Base-by-base conservation (phyloP, 1,139 yeast species). In the Lodderomyces metapsilosis region DNA sequence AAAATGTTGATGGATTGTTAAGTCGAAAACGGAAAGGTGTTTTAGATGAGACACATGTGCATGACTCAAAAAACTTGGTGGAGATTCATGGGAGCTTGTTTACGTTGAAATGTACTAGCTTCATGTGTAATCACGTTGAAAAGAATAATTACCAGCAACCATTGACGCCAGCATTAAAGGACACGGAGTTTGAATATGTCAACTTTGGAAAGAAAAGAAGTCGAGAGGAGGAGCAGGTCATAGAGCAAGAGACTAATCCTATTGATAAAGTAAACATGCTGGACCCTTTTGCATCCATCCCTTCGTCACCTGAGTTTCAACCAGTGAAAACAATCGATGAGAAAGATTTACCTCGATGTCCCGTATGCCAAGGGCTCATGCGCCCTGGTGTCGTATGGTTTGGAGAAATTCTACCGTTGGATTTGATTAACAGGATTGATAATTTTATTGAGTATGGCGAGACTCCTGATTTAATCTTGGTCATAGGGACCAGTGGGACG, bases 381-480 rank as follows among this genome's bases (percentile, higher is more conserved):
- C 69, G 96, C 21, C 96, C 97, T 0, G 96, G 94, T 0, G 94
- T 89, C 5, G 92, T 88, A 3, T 88, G 96, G 96, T 88, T 84
- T 62, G 96, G 96, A 4, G 97, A 88, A 59, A 74, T 88, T 9
- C 64, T 88, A 37, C 88, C 95, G 1, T 61, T 86, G 43, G 65
- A 65, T 37, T 74, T 74, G 9, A 74, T 88, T 43, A 82, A 81
- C 46, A 64, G 65, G 31, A 87, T 88, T 4, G 96, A 88, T 62
- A 78, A 75, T 37, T 88, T 85, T 51, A 72, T 88, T n/a, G 76
- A 80, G 45, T 61, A 66, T 16, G 40, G 42, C 17, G 71, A 61
- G 6, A 66, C 69, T 9, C 83, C 86, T 16, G 96, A 88, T 54
- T 63, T 88, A 53, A 80, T 88, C 4, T 63, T 88, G 39, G 95